Evolutionary conservation across 106 monocot species (phyloP), one percentile per base, ranked within the genome.

Genomic region (Cymbidium sinense): DNA sequence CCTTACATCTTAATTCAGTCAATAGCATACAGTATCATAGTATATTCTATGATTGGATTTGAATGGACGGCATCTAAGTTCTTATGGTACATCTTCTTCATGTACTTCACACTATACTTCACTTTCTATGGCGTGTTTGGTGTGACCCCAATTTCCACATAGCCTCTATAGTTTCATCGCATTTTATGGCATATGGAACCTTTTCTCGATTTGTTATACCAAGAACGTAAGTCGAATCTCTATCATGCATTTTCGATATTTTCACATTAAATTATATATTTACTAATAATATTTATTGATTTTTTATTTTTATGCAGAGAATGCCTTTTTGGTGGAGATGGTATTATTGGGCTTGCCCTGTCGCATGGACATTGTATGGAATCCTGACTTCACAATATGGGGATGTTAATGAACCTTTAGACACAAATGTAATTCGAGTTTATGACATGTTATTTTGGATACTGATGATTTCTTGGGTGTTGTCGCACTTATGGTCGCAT

Each of bases 11-110:
- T n/a, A n/a, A n/a, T n/a, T n/a, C n/a, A n/a, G n/a, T n/a, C n/a
- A n/a, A n/a, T n/a, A n/a, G n/a, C n/a, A n/a, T n/a, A n/a, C n/a
- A n/a, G n/a, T n/a, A n/a, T n/a, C n/a, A n/a, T n/a, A n/a, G n/a
- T n/a, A n/a, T n/a, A n/a, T n/a, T n/a, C n/a, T n/a, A n/a, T n/a
- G n/a, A n/a, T n/a, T n/a, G n/a, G n/a, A n/a, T n/a, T n/a, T n/a
- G n/a, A n/a, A n/a, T n/a, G n/a, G n/a, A n/a, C n/a, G n/a, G n/a
- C n/a, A n/a, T n/a, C n/a, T n/a, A n/a, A n/a, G n/a, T n/a, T n/a
- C n/a, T n/a, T n/a, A n/a, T n/a, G n/a, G n/a, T n/a, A n/a, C n/a
- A 81, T 85, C 55, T 88, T 88, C 82, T 88, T 82, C 77, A 74
- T 79, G 76, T 85, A 80, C 78, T 85, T 85, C 88, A 82, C 88